Conservation (phyloP, 768 basidiomycete species). For the Mycena amicta region DNA sequence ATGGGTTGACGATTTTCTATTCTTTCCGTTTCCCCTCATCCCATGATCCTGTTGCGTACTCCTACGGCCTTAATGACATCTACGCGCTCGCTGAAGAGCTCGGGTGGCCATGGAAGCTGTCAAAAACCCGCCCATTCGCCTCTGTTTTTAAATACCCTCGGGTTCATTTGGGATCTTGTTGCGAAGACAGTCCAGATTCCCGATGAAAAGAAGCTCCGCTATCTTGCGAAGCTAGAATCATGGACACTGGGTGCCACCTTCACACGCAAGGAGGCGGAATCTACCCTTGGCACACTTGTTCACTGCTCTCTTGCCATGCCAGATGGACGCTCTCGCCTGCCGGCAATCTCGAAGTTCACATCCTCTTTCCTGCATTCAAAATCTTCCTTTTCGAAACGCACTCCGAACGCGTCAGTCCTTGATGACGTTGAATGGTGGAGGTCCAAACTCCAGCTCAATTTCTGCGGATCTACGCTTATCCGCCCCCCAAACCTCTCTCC, state of each 20-base stretch:
- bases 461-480: slow-evolving; percentile 3
- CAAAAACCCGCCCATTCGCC: slow-evolving; percentile 31
- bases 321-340: slow-evolving; percentile 26
- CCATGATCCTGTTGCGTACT: no score
- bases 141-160: slow-evolving; percentile 34
- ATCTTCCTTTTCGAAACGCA: slow-evolving; percentile 19
- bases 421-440: slow-evolving; percentile 33
- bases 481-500: slow-evolving; percentile 15
- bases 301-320: slow-evolving; percentile 36
- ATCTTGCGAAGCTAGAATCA: slow-evolving; percentile 25
- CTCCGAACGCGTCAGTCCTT: slow-evolving; percentile 12
- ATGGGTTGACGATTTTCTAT: no score
- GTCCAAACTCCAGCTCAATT: neutral
- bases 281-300: slow-evolving; percentile 36
- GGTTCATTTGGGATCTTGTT: slow-evolving; percentile 38
- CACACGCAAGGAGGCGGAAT: slow-evolving; percentile 25
- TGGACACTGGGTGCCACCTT: slow-evolving; percentile 19
- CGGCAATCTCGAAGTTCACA: no score
- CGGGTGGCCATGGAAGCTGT: slow-evolving; percentile 39
- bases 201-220: slow-evolving; percentile 30
- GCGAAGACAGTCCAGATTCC: slow-evolving; percentile 33
- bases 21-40: no score
- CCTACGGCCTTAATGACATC: slow-evolving; percentile 27
- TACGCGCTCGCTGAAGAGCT: slow-evolving; percentile 25
- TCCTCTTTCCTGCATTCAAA: no score